These are phyloP conservation scores for Penicillium malachiteum DNA, from an alignment of 495 filamentous ascomycete genomes.

Conservation along the genomic window DNA sequence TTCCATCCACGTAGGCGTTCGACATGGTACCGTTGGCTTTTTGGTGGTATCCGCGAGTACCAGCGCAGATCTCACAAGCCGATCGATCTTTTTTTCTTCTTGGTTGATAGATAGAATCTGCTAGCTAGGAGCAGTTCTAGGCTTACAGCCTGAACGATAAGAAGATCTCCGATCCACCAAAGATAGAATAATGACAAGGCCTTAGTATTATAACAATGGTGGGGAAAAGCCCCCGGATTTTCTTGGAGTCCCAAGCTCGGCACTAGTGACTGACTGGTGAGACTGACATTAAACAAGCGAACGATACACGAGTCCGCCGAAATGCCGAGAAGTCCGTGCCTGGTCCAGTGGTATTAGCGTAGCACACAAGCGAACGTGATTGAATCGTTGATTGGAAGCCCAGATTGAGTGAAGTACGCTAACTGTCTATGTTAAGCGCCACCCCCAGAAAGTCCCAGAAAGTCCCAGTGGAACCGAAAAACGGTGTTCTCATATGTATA, in stretches of 20 bases:
- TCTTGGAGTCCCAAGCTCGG: background rate
- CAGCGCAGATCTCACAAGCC: background rate
- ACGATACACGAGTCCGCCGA: background rate
- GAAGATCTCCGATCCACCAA: too few species aligned
- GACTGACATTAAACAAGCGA: background rate
- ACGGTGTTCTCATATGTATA: too few species aligned
- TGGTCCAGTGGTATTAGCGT: background rate
- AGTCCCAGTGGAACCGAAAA: too few species aligned
- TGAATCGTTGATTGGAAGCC: background rate
- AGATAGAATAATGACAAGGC: background rate
- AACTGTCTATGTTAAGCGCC: background rate
- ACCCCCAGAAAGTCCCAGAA: background rate
- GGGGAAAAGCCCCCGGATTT: background rate
- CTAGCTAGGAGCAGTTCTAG: background rate
- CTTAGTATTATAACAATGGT: background rate
- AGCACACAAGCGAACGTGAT: background rate
- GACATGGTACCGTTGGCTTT: background rate
- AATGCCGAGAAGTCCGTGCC: background rate
- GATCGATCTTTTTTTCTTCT: too few species aligned
- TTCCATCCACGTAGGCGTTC: constrained; percentile 3
- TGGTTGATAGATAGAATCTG: too few species aligned
- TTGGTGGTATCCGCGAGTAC: background rate
- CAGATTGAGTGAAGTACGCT: background rate
- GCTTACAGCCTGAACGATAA: background rate
- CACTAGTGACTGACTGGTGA: background rate